These are phyloP conservation scores for Fusarium nisikadoi DNA, from an alignment of 2,329 filamentous ascomycete genomes.

Conservation along the genomic window DNA sequence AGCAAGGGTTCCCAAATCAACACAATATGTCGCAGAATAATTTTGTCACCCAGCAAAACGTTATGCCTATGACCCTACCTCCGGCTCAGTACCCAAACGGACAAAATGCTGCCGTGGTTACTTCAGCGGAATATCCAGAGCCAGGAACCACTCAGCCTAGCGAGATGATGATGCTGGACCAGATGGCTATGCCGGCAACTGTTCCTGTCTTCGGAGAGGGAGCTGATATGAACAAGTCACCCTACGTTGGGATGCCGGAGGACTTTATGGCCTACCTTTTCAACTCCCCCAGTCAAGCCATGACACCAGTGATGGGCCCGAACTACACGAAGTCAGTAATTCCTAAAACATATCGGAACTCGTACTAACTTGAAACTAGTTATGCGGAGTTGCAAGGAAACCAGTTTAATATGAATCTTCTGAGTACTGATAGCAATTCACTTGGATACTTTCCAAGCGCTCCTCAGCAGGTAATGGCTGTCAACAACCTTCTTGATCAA, in stretches of 20 bases:
- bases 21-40: conserved; percentile 58
- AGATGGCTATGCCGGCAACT: conserved; percentile 72
- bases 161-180: conserved; percentile 70
- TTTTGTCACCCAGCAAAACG: conserved; percentile 70
- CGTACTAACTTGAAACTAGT: conserved; percentile 51
- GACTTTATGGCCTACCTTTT: conserved; percentile 90
- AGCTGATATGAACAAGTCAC: conserved; percentile 81
- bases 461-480: conserved; percentile 86
- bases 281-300: conserved; percentile 58
- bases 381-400: conserved; percentile 63
- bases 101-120: conserved; percentile 46
- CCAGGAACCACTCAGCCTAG: conserved; percentile 56
- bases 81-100: conserved; percentile 64
- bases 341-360: background rate
- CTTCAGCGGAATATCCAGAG: conserved; percentile 58
- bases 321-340: conserved; percentile 58
- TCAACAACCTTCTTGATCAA: conserved; percentile 85
- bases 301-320: conserved; percentile 60
- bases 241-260: conserved; percentile 83
- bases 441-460: conserved; percentile 68
- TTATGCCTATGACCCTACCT: conserved; percentile 71
- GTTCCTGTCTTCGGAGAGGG: conserved; percentile 91
- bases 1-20: conserved; percentile 61
- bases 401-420: conserved; percentile 57
- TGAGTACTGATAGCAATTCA: conserved; percentile 58